Conservation (phyloP, 768 basidiomycete genomes). For the Hygrocybe punicea region DNA sequence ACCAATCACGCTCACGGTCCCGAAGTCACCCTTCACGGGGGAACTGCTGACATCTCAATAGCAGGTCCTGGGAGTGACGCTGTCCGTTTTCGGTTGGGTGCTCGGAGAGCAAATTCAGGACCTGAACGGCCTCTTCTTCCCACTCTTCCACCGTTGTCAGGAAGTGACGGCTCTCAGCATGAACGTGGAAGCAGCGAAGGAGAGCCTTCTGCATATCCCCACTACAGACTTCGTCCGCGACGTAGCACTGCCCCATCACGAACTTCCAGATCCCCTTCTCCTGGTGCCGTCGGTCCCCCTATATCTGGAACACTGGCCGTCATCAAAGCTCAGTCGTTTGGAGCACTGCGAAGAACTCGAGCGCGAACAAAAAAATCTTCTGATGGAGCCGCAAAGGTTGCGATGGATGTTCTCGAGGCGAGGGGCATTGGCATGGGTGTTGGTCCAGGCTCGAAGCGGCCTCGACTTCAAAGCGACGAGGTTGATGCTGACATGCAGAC, state of each 20-base stretch:
- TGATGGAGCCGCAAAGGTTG: conserved; percentile 67
- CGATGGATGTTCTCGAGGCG: conserved; percentile 78
- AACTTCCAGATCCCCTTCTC: conserved; percentile 50
- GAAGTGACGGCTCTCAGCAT: conserved; percentile 50
- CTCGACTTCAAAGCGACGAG: conserved; percentile 52
- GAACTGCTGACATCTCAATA: conserved; percentile 67
- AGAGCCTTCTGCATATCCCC: conserved; percentile 42
- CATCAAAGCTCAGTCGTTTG: conserved; percentile 88
- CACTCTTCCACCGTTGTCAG: conserved; percentile 45
- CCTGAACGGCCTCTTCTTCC: conserved; percentile 50
- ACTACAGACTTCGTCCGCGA: conserved; percentile 45
- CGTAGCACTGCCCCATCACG: conserved; percentile 44
- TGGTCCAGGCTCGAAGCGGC: conserved; percentile 43
- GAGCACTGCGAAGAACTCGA: conserved; percentile 75
- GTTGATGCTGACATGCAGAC: conserved; percentile 30
- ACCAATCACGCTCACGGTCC: conserved; percentile 45
- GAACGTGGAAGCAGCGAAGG: conserved; percentile 58
- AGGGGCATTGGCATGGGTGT: conserved; percentile 59
- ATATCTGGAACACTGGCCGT: conserved; percentile 82
- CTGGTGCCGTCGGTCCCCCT: conserved; percentile 33
- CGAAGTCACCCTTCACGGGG: conserved; percentile 69
- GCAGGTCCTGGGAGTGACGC: conserved; percentile 49
- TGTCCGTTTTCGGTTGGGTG: conserved; percentile 57
- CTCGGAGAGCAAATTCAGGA: conserved; percentile 47
- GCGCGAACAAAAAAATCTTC: conserved; percentile 68